A percentile compares a stretch with the other conserved stretches of the same genome.
Conservation (phyloP, 2,329 filamentous ascomycete species). For the Geosmithia morbida region DNA sequence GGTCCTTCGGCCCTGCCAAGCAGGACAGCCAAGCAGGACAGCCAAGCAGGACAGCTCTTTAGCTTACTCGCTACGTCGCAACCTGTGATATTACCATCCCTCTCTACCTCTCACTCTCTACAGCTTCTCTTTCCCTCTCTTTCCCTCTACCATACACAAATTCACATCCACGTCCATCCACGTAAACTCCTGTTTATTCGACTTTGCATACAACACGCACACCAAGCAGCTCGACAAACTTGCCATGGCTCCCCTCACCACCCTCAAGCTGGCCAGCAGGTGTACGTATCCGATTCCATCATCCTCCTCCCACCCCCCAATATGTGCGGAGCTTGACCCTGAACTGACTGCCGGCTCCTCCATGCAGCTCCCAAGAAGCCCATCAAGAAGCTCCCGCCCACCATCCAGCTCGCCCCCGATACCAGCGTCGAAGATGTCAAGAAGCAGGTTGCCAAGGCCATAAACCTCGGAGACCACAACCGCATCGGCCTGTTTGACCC, state of each 20-base stretch:
- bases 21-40: too few species aligned
- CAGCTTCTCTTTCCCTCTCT: too few species aligned
- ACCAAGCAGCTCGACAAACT: not conserved
- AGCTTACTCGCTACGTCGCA: too few species aligned
- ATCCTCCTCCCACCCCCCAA: not conserved
- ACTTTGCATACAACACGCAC: not conserved
- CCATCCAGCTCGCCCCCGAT: conserved; percentile 30
- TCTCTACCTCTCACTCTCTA: too few species aligned
- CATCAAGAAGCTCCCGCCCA: conserved; percentile 37
- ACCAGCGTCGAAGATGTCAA: conserved; percentile 49
- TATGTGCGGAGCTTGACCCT: too few species aligned
- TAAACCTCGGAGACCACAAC: conserved; percentile 40
- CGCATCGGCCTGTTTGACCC: conserved; percentile 49
- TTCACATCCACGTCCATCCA: too few species aligned
- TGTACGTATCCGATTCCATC: conserved; percentile 1
- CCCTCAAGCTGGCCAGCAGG: conserved; percentile 25
- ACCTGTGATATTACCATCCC: too few species aligned
- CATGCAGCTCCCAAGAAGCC: conserved; percentile 29
- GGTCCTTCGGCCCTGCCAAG: too few species aligned
- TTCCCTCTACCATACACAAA: too few species aligned
- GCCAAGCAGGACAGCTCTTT: too few species aligned
- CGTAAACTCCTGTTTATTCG: too few species aligned
- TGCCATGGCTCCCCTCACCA: conserved; percentile 10
- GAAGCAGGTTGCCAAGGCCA: conserved; percentile 33
- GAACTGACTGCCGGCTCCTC: too few species aligned